Conservation (phyloP, 148 eudicot genomes). For the Simmondsia chinensis region DNA sequence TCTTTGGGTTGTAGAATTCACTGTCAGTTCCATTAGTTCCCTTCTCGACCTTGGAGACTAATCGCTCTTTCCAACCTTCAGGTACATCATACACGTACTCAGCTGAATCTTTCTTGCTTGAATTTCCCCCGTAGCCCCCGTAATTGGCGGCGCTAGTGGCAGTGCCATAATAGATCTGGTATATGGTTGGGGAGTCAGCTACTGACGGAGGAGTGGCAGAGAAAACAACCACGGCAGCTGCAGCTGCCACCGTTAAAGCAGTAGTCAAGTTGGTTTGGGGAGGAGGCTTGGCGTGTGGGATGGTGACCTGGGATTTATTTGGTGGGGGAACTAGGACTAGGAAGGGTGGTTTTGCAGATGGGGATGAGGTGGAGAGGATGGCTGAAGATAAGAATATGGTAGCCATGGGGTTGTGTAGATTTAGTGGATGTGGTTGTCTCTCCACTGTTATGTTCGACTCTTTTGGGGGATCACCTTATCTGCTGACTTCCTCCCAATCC, state of each 20-base stretch:
- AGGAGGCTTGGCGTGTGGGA: constrained; percentile 10
- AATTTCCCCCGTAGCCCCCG: constrained; percentile 88
- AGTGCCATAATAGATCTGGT: constrained; percentile 64
- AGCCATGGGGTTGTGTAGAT: constrained; percentile 28
- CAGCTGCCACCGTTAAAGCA: constrained; percentile 37
- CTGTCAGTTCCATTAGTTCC: constrained; percentile 91
- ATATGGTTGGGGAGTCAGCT: constrained; percentile 14
- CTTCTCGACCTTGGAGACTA: constrained; percentile 78
- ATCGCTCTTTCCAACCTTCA: constrained; percentile 76
- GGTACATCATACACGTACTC: constrained; percentile 88
- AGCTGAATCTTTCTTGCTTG: constrained; percentile 69
- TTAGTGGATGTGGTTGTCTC: constrained; percentile 8
- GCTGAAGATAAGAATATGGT: constrained; percentile 49
- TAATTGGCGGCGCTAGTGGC: constrained; percentile 93
- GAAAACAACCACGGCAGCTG: constrained; percentile 29
- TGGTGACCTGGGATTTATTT: constrained; percentile 2
- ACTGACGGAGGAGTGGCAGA: constrained; percentile 36
- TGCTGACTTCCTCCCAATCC: too few species aligned
- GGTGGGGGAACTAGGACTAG: constrained; percentile 14
- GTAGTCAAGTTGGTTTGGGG: constrained; percentile 32
- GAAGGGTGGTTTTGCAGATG: constrained; percentile 17
- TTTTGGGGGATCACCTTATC: too few species aligned
- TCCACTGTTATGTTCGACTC: too few species aligned
- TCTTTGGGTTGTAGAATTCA: constrained; percentile 83
- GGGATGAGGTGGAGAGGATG: constrained; percentile 29